Evolutionary conservation across 441 rosid genomes (phyloP).

Genomic region (Macaranga tanarius): DNA sequence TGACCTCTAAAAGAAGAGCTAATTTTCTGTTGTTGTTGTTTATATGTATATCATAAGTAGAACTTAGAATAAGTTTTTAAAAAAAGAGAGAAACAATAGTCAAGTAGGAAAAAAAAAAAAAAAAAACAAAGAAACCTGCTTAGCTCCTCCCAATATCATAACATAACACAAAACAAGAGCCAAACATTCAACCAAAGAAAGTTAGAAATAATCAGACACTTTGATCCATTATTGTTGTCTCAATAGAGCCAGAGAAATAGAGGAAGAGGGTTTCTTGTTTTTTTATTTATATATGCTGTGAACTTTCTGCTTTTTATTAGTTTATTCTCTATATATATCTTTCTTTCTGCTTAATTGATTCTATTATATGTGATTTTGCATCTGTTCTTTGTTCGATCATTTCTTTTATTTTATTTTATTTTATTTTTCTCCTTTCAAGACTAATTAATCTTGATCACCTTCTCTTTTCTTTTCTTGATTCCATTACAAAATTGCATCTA

Average conservation of each 20-base stretch:
- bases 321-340: slow-evolving; percentile 11
- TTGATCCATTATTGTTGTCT: neutral
- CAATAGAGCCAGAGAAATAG: neutral
- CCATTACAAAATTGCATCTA: slow-evolving; percentile 37
- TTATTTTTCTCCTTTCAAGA: neutral
- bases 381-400: slow-evolving; percentile 26
- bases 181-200: neutral
- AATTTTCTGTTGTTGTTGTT: neutral
- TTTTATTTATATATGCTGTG: neutral
- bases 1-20: slow-evolving; percentile 38
- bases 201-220: slow-evolving; percentile 2
- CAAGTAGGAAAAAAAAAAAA: no score
- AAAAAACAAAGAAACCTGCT: neutral
- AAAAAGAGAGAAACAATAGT: neutral
- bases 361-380: slow-evolving; percentile 24
- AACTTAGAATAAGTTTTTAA: no score
- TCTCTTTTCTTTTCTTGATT: slow-evolving; percentile 40
- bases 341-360: slow-evolving; percentile 16
- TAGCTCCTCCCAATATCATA: slow-evolving; percentile 21
- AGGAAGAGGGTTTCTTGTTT: no score
- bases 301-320: slow-evolving; percentile 2
- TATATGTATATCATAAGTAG: no score
- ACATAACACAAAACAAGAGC: slow-evolving; percentile 12
- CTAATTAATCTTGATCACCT: neutral
- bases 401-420: no score